These are phyloP conservation scores for Lentithecium fluviatile DNA, from an alignment of 495 filamentous ascomycete genomes.

Conservation along the genomic window DNA sequence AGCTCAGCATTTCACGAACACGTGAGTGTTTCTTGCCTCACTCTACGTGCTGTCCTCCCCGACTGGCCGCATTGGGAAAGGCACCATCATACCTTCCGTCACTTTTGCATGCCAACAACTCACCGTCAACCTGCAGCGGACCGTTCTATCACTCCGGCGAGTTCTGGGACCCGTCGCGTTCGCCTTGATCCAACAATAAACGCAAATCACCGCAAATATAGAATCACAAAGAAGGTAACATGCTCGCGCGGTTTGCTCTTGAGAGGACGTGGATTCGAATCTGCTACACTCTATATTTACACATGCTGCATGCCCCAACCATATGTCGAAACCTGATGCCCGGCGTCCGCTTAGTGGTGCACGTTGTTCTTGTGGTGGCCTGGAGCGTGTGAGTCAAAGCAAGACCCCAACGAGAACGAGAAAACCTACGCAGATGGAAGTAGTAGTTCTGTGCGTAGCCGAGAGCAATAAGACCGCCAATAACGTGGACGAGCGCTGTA, in stretches of 20 bases:
- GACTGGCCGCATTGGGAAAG: too few relatives aligned
- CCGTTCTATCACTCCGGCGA: too few relatives aligned
- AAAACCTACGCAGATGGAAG: conserved; percentile 91
- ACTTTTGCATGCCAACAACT: too few relatives aligned
- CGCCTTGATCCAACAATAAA: too few relatives aligned
- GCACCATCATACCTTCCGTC: too few relatives aligned
- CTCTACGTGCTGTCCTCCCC: too few relatives aligned
- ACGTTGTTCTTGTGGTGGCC: conserved; percentile 99
- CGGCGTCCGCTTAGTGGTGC: conserved; percentile 70
- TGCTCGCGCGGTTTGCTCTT: background rate
- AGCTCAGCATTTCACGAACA: too few relatives aligned
- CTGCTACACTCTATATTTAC: conserved; percentile 32
- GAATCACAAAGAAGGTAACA: background rate
- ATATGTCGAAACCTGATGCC: background rate
- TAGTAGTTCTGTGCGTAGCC: conserved; percentile 98
- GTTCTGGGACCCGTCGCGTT: too few relatives aligned
- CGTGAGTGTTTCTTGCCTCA: too few relatives aligned
- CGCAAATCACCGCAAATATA: too few relatives aligned
- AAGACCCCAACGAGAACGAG: background rate
- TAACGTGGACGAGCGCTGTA: conserved; percentile 81
- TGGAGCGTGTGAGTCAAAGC: conserved; percentile 48
- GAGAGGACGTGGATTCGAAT: conserved; percentile 21
- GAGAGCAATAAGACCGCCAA: conserved; percentile 68
- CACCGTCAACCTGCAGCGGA: too few relatives aligned
- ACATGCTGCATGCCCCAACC: conserved; percentile 9